Conservation (phyloP, 2,329 filamentous ascomycete species). For the Raffaelea arxii region DNA sequence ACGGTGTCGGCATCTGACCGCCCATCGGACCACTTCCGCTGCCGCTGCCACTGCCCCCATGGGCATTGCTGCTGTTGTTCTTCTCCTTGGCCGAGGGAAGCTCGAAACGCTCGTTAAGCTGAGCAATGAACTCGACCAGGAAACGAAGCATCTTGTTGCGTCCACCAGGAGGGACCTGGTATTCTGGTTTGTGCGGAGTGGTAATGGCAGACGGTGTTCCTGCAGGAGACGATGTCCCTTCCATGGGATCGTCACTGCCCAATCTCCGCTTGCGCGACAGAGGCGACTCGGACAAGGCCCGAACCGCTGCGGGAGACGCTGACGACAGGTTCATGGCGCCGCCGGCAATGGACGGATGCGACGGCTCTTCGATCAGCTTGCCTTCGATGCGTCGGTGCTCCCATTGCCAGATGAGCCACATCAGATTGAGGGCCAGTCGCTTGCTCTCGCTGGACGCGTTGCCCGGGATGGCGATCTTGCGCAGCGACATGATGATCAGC, state of each 20-base stretch:
- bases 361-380: slow-evolving; percentile 21
- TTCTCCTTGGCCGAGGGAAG: slow-evolving; percentile 61
- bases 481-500: slow-evolving; percentile 77
- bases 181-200: slow-evolving; percentile 49
- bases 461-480: slow-evolving; percentile 76
- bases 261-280: slow-evolving; percentile 65
- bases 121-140: slow-evolving; percentile 88
- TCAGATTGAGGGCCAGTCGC: slow-evolving; percentile 81
- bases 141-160: slow-evolving; percentile 86
- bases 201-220: slow-evolving; percentile 42
- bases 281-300: slow-evolving; percentile 56
- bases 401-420: slow-evolving; percentile 87
- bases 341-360: neutral
- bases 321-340: neutral
- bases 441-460: slow-evolving; percentile 86
- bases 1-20: slow-evolving; percentile 39
- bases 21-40: no score
- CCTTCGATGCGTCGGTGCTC: slow-evolving; percentile 73
- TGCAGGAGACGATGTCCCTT: slow-evolving; percentile 9
- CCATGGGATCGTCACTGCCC: slow-evolving; percentile 30
- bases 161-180: slow-evolving; percentile 55
- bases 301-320: slow-evolving; percentile 16
- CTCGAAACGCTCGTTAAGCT: slow-evolving; percentile 75
- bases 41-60: no score
- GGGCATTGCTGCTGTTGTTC: slow-evolving; percentile 39